Conservation (phyloP, 2,329 filamentous ascomycete species). For the Colletotrichum acutatum region DNA sequence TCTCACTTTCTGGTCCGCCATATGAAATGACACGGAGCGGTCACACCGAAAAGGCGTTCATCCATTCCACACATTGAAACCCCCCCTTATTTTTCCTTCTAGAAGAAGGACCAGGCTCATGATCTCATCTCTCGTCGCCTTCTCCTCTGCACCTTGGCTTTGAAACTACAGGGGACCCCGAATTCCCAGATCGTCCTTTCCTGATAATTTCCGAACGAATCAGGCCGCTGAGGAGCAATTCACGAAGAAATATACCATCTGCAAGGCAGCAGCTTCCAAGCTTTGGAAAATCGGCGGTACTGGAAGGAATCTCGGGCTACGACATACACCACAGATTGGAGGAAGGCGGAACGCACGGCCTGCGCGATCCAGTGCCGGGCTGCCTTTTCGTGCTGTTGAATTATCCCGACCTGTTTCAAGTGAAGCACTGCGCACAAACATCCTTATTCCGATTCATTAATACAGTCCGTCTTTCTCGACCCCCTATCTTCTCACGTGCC, state of each 20-base stretch:
- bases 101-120: not conserved
- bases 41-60: not conserved
- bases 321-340: too few relatives aligned
- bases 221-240: not conserved
- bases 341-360: not conserved
- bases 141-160: not conserved
- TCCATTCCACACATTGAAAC: slow-evolving; percentile 4
- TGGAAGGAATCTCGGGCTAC: too few relatives aligned
- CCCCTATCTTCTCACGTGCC: not conserved
- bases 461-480: not conserved
- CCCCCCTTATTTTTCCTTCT: slow-evolving; percentile 18
- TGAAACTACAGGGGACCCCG: not conserved
- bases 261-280: too few relatives aligned
- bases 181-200: slow-evolving; percentile 8
- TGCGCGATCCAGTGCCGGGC: not conserved
- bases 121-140: not conserved
- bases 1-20: not conserved
- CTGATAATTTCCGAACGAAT: slow-evolving; percentile 27
- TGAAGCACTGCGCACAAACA: slow-evolving; percentile 27
- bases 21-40: not conserved
- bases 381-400: not conserved
- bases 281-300: too few relatives aligned
- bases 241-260: too few relatives aligned
- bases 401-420: slow-evolving; percentile 24
- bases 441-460: not conserved